phyloP scores from a whole-genome alignment of 2,329 filamentous ascomycete genomes.

The Phoma sp. region DNA sequence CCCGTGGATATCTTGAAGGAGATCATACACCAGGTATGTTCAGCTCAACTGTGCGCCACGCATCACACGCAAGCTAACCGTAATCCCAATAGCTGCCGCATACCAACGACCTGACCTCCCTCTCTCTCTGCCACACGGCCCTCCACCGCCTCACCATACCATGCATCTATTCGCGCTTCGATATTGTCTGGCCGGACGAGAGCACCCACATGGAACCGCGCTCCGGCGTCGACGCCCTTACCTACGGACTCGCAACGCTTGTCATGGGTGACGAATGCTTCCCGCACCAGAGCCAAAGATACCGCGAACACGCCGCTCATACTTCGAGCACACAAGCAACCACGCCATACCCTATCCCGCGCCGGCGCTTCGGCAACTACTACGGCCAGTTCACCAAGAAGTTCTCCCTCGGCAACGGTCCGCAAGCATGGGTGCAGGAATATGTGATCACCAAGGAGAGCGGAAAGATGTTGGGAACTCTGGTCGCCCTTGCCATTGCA shows the following conservation, averaged over 20 bases:
- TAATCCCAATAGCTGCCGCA: conserved; percentile 68
- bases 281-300: conserved; percentile 51
- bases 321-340: conserved; percentile 15
- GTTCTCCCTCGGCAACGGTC: conserved; percentile 85
- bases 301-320: conserved; percentile 28
- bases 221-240: conserved; percentile 80
- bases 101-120: conserved; percentile 80
- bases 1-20: conserved; percentile 80
- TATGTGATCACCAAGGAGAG: conserved; percentile 84
- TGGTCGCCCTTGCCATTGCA: conserved; percentile 79
- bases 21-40: conserved; percentile 76
- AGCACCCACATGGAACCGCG: conserved; percentile 69
- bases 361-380: conserved; percentile 70
- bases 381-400: conserved; percentile 82
- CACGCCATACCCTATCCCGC: conserved; percentile 46
- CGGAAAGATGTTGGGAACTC: conserved; percentile 86
- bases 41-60: background rate
- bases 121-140: conserved; percentile 79
- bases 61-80: conserved; percentile 23
- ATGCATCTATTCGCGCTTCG: conserved; percentile 83
- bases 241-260: conserved; percentile 80
- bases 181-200: conserved; percentile 86
- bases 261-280: conserved; percentile 75
- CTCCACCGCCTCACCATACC: conserved; percentile 78
- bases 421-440: conserved; percentile 77